Evolutionary conservation across 2,329 filamentous ascomycete species (phyloP).

Genomic region (Plectosphaerella cucumerina): DNA sequence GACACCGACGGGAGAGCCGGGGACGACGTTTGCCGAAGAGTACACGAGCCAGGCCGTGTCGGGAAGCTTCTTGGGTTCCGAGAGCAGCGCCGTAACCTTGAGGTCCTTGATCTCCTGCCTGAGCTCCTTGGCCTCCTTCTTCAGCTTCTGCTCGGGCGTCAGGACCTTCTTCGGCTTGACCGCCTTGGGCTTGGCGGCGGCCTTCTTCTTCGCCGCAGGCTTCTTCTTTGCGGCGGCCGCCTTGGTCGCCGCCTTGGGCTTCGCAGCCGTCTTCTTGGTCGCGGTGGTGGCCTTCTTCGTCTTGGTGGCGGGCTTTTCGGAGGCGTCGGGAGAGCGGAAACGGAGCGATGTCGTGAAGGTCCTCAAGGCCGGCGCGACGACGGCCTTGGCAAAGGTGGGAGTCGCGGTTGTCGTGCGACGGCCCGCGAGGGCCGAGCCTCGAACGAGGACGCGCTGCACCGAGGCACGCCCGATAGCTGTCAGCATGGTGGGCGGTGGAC

Average conservation of each 20-base stretch:
- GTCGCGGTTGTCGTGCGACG: conserved; percentile 15
- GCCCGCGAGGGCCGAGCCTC: conserved; percentile 14
- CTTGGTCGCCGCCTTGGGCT: conserved; percentile 25
- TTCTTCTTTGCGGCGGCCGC: conserved; percentile 25
- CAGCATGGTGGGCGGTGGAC: conserved; percentile 29
- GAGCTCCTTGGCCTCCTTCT: conserved; percentile 29
- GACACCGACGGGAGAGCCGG: conserved; percentile 10
- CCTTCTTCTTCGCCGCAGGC: conserved; percentile 25
- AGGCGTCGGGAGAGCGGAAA: conserved; percentile 18
- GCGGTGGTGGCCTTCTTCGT: conserved; percentile 32
- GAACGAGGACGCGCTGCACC: conserved; percentile 26
- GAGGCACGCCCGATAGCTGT: conserved; percentile 34
- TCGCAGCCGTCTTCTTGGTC: conserved; percentile 20
- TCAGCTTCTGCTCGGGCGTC: conserved; percentile 21
- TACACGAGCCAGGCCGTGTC: conserved; percentile 32
- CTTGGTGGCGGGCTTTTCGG: conserved; percentile 15
- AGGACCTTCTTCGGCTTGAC: conserved; percentile 15
- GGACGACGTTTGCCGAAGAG: conserved; percentile 23
- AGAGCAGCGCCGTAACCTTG: conserved; percentile 36
- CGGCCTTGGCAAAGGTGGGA: conserved; percentile 8
- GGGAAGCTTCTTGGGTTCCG: conserved; percentile 30
- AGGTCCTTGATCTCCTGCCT: conserved; percentile 27
- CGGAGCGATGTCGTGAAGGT: conserved; percentile 26
- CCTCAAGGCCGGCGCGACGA: conserved; percentile 12
- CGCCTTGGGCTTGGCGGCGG: conserved; percentile 15